A percentile compares a stretch with the other conserved stretches of the same genome.
phyloP scores from a whole-genome alignment of 441 rosid genomes.

The Hura crepitans region DNA sequence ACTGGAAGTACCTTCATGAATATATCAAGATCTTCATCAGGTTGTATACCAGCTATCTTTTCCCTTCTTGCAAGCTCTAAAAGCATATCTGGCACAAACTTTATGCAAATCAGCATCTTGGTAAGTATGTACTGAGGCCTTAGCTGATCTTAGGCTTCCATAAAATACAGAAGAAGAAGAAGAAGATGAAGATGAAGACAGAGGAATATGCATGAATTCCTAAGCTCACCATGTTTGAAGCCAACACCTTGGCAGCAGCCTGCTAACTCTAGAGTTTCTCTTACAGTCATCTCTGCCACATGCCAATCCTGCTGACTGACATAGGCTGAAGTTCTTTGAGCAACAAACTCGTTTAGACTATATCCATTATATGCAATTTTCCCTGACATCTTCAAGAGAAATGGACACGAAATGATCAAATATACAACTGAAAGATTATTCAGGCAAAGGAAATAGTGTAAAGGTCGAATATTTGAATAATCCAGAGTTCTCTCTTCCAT shows the following conservation, averaged over 20 bases:
- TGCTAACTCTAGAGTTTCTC: slow-evolving; percentile 85
- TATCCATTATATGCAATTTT: slow-evolving; percentile 80
- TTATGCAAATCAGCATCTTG: slow-evolving; percentile 30
- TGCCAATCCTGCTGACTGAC: slow-evolving; percentile 96
- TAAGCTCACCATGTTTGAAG: slow-evolving; percentile 70
- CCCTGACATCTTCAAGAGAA: slow-evolving; percentile 62
- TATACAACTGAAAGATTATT: not conserved
- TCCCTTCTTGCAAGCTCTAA: slow-evolving; percentile 92
- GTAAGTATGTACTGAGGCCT: slow-evolving; percentile 5
- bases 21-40: slow-evolving; percentile 98
- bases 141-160: slow-evolving; percentile 9
- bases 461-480: not conserved
- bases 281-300: slow-evolving; percentile 93
- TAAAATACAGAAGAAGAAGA: not conserved
- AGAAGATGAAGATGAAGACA: not conserved
- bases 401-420: not conserved
- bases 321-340: slow-evolving; percentile 93
- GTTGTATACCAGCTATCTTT: slow-evolving; percentile 83
- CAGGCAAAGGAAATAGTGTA: not conserved
- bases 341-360: slow-evolving; percentile 66
- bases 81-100: slow-evolving; percentile 68
- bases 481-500: not conserved
- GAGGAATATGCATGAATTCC: slow-evolving; percentile 14
- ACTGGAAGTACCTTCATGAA: slow-evolving; percentile 80
- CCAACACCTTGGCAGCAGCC: slow-evolving; percentile 98